phyloP scores from a whole-genome alignment of 1,284 basidiomycete genomes.

The Leccinum fallax region DNA sequence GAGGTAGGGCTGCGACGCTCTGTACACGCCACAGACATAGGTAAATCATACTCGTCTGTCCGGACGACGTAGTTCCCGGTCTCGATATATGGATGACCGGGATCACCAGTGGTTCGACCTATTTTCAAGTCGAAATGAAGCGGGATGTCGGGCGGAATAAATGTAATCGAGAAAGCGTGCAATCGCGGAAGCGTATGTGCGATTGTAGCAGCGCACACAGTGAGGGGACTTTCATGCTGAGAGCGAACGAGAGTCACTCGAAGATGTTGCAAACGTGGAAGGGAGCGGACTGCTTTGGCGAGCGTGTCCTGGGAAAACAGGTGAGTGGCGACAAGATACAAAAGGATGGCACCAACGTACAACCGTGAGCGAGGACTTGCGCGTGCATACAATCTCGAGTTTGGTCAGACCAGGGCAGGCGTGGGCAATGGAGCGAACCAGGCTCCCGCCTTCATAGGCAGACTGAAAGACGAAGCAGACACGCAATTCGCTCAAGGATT shows the following conservation, averaged over 20 bases:
- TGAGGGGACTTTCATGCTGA: slow-evolving; percentile 62
- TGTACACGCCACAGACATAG: slow-evolving; percentile 46
- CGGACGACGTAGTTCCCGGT: slow-evolving; percentile 56
- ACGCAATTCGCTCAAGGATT: slow-evolving; percentile 56
- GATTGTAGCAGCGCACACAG: slow-evolving; percentile 58
- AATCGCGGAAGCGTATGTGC: slow-evolving; percentile 66
- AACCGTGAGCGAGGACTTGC: slow-evolving; percentile 68
- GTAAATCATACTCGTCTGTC: slow-evolving; percentile 46
- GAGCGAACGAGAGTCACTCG: slow-evolving; percentile 63
- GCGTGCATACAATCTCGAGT: slow-evolving; percentile 64
- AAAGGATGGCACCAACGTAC: slow-evolving; percentile 41
- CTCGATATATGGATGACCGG: slow-evolving; percentile 32
- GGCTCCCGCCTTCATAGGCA: slow-evolving; percentile 68
- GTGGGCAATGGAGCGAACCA: slow-evolving; percentile 62
- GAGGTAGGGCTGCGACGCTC: slow-evolving; percentile 47
- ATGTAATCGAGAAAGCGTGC: slow-evolving; percentile 59
- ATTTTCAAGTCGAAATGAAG: slow-evolving; percentile 34
- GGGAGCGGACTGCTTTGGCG: slow-evolving; percentile 55
- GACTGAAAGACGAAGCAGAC: slow-evolving; percentile 69
- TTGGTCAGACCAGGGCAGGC: slow-evolving; percentile 63
- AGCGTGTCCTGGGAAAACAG: slow-evolving; percentile 45
- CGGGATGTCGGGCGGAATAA: slow-evolving; percentile 51
- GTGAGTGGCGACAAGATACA: slow-evolving; percentile 2
- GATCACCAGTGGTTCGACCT: slow-evolving; percentile 35
- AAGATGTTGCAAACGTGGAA: slow-evolving; percentile 62